phyloP scores from a whole-genome alignment of 2,329 filamentous ascomycete genomes.

The Calonectria ilicicola region DNA sequence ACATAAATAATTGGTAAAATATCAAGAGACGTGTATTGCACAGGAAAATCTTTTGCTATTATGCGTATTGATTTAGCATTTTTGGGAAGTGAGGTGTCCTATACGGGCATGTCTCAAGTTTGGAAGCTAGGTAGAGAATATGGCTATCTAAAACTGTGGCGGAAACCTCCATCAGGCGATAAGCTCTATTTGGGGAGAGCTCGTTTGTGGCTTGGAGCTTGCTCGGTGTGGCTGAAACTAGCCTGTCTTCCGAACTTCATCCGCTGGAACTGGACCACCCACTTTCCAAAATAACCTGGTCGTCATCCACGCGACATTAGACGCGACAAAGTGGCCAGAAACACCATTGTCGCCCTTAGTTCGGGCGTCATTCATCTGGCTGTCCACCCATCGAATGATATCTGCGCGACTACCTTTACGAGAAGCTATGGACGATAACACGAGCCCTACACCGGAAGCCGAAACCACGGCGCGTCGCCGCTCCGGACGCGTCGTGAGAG shows the following conservation, averaged over 20 bases:
- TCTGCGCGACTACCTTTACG: conserved; percentile 34
- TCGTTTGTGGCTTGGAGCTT: conserved; percentile 21
- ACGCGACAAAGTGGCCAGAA: conserved; percentile 46
- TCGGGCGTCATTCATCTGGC: conserved; percentile 39
- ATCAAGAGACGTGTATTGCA: neutral
- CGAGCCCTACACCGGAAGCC: conserved; percentile 64
- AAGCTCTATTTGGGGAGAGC: neutral
- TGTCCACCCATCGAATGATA: conserved; percentile 34
- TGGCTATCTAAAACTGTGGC: conserved; percentile 32
- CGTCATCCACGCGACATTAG: conserved; percentile 42
- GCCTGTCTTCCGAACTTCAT: conserved; percentile 39
- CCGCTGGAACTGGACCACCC: conserved; percentile 35
- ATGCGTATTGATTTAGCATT: neutral
- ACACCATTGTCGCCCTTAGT: conserved; percentile 44
- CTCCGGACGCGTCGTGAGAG: conserved; percentile 75
- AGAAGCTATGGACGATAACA: conserved; percentile 66
- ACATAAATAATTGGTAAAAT: neutral
- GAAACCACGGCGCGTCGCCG: conserved; percentile 70
- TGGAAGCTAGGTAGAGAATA: conserved; percentile 25
- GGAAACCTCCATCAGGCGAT: conserved; percentile 22
- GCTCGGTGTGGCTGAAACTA: conserved; percentile 29
- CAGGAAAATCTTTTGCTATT: neutral
- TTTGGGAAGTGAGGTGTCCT: neutral
- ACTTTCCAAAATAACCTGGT: conserved; percentile 42
- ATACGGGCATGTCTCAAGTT: neutral